Evolutionary conservation across 768 basidiomycete genomes (phyloP), one percentile per base, ranked within the genome.

Genomic region (Infundibulicybe gibba): DNA sequence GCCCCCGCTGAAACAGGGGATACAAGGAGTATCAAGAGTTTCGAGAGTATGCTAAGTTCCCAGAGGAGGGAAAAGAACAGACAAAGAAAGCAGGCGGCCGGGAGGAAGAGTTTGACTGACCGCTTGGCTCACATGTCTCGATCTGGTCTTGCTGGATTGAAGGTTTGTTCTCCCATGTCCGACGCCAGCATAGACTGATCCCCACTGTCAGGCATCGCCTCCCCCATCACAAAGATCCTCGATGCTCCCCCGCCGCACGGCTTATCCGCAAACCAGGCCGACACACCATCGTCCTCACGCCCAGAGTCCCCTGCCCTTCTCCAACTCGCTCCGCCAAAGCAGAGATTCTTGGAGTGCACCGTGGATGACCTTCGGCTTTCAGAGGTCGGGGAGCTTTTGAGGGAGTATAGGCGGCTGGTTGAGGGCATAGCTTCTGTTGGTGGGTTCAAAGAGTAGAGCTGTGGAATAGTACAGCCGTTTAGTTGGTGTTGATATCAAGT

Each of bases 1-100:
- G 74, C 71, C 10, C 68, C 63, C 3, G 66, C 62, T 17, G 70
- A 39, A 59, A 69, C 48, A 54, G 66, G 42, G 61, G 90, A 91
- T 62, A 56, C 80, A 37, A 72, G 85, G 65, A 92, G 90, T 54
- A 87, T 94, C 44, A 70, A 81, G 53, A 94, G 91, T 61, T 93
- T 94, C 57, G 86, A 85, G 70, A 92, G 80, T 53, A 92, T 91
- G 90, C 70, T 91, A 74, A 82, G 74, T 58, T 69, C 71, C 32
- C 66, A 67, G 51, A 53, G 53, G 32, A 53, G 49, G 51, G 50
- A 49, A 48, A 54, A 62, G 48, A 54, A 60, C 49, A 55, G 59
- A 37, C 58, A 25, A 42, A 44, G 43, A 50, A 44, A 56, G 44
- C 43, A 56, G 48, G 48, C n/a, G n/a, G n/a, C 25, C 25, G 43